Percentiles rank a stretch among this genome's conserved stretches.
These are phyloP conservation scores for Aschersonia sp. DNA, from an alignment of 2,329 filamentous ascomycete species.

Conservation along the genomic window DNA sequence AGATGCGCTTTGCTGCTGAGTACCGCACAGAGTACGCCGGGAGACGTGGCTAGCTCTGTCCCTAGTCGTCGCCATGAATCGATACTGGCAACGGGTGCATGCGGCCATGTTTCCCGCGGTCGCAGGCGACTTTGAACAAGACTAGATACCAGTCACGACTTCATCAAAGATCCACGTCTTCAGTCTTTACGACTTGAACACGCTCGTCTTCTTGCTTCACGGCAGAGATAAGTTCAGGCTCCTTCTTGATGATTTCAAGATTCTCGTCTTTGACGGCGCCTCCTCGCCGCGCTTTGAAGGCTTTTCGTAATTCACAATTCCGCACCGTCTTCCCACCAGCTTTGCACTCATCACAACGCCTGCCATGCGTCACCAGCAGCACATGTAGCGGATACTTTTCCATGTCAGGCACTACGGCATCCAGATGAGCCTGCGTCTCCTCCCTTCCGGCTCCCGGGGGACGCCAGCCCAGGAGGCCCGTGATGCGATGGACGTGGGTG, in stretches of 20 bases:
- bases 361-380: slow-evolving; percentile 32
- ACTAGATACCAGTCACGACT: too few relatives aligned
- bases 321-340: slow-evolving; percentile 25
- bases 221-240: neutral
- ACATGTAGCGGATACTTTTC: slow-evolving; percentile 37
- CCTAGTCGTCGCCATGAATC: too few relatives aligned
- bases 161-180: too few relatives aligned
- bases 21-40: too few relatives aligned
- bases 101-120: too few relatives aligned
- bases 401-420: slow-evolving; percentile 28
- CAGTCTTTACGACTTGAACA: neutral
- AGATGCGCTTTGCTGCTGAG: too few relatives aligned
- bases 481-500: slow-evolving; percentile 36
- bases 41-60: too few relatives aligned
- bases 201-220: neutral
- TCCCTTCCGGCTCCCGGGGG: slow-evolving; percentile 25
- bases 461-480: slow-evolving; percentile 33
- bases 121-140: too few relatives aligned
- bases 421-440: slow-evolving; percentile 34
- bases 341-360: slow-evolving; percentile 28
- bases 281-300: slow-evolving; percentile 13
- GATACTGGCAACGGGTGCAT: too few relatives aligned
- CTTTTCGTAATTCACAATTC: slow-evolving; percentile 24
- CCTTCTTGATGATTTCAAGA: neutral
- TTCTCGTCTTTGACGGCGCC: neutral